These are phyloP conservation scores for Epichloe sibirici DNA, from an alignment of 2,329 filamentous ascomycete genomes.

Conservation along the genomic window DNA sequence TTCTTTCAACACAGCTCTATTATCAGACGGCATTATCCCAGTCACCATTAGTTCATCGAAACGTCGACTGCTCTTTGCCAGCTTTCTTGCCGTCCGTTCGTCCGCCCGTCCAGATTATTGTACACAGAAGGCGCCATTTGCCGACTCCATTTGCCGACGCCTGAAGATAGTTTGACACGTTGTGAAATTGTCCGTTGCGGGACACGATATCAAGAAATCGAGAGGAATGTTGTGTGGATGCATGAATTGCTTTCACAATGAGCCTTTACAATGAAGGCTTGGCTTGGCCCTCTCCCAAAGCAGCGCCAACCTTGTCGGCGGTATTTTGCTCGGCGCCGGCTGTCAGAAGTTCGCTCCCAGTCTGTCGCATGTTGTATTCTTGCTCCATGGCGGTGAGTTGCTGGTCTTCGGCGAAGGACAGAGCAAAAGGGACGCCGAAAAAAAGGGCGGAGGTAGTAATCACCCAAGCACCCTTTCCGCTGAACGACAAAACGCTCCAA, in stretches of 20 bases:
- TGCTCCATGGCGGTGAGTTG: slow-evolving; percentile 96
- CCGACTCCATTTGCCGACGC: background rate
- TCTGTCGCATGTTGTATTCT: slow-evolving; percentile 91
- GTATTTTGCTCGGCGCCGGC: slow-evolving; percentile 32
- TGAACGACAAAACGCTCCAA: slow-evolving; percentile 51
- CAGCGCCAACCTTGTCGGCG: slow-evolving; percentile 36
- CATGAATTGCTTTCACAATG: background rate
- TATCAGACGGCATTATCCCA: background rate
- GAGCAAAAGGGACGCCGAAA: slow-evolving; percentile 82
- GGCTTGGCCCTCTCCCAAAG: slow-evolving; percentile 32
- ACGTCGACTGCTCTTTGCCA: background rate
- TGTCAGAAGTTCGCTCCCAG: slow-evolving; percentile 60
- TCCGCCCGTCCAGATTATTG: slow-evolving; percentile 1
- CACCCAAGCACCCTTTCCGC: slow-evolving; percentile 83
- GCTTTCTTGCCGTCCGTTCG: background rate
- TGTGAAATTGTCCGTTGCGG: background rate
- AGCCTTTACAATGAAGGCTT: slow-evolving; percentile 37
- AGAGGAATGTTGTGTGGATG: background rate
- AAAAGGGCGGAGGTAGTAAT: slow-evolving; percentile 81
- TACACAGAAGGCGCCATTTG: slow-evolving; percentile 3
- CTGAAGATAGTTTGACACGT: background rate
- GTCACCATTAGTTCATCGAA: background rate
- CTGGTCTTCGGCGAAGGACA: slow-evolving; percentile 92
- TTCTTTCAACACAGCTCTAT: background rate
- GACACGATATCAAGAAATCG: background rate